Conservation (phyloP, 2,329 filamentous ascomycete species). For the Rhexocercosporidium sp. region DNA sequence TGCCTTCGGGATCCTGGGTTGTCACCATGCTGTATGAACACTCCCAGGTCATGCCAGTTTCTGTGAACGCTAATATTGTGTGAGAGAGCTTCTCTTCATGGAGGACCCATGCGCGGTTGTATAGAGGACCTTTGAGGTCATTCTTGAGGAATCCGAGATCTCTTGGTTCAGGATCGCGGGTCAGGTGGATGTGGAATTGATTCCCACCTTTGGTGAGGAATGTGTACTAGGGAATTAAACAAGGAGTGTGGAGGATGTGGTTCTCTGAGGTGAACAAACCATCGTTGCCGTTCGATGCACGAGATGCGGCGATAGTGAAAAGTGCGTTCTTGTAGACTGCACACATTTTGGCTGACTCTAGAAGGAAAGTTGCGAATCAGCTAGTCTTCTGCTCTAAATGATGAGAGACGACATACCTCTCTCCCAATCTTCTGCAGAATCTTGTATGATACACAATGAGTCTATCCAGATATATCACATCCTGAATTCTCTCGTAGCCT, state of each 20-base stretch:
- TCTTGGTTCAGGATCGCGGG: not conserved
- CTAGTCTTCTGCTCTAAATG: not conserved
- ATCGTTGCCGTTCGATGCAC: not conserved
- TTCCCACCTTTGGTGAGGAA: not conserved
- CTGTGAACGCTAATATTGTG: not conserved
- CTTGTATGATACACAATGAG: conserved; percentile 1
- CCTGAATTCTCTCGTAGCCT: not conserved
- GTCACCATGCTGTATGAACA: conserved; percentile 4
- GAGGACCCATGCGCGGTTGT: not conserved
- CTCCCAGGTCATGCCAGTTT: conserved; percentile 1
- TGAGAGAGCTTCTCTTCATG: conserved; percentile 3
- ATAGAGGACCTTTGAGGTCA: not conserved
- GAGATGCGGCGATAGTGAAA: conserved; percentile 1
- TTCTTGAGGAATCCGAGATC: not conserved
- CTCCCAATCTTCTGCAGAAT: not conserved
- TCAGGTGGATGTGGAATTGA: not conserved
- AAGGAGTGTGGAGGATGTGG: not conserved
- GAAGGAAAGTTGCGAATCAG: not conserved
- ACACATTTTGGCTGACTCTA: not conserved
- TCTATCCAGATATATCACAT: conserved; percentile 3
- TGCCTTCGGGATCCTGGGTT: not conserved
- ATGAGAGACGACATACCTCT: not conserved
- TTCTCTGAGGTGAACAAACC: not conserved
- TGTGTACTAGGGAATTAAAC: not conserved
- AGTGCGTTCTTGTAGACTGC: conserved; percentile 3